Conservation (phyloP, 2,329 filamentous ascomycete species). For the Sporothrix dimorphospora region DNA sequence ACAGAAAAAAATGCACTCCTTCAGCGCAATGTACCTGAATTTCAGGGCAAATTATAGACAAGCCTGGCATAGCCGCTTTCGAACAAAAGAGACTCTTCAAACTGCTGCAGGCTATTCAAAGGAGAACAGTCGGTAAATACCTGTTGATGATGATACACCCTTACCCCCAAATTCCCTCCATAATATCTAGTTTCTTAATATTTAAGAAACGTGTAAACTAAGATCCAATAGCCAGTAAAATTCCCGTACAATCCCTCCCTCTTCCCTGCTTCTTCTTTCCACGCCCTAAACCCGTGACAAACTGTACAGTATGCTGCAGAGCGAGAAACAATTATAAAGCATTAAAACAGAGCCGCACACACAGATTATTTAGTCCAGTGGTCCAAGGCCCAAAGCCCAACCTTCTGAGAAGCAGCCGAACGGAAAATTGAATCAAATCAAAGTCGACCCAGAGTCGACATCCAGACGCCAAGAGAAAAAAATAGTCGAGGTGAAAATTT, state of each 20-base stretch:
- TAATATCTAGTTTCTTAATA: conserved; percentile 6
- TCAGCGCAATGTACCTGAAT: not conserved
- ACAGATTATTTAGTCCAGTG: not conserved
- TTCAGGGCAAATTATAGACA: not conserved
- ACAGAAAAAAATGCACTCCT: not conserved
- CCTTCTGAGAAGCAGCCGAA: not conserved
- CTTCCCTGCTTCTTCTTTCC: not conserved
- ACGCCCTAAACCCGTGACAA: not conserved
- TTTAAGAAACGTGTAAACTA: not conserved
- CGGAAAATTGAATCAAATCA: not conserved
- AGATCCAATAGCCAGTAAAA: not conserved
- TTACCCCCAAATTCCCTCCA: not conserved
- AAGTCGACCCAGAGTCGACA: not conserved
- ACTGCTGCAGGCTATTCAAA: too few relatives aligned
- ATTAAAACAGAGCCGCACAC: not conserved
- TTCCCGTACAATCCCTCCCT: not conserved
- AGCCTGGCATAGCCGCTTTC: too few relatives aligned
- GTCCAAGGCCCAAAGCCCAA: not conserved
- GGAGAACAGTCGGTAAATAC: not conserved
- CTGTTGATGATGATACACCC: not conserved
- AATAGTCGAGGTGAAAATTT: not conserved
- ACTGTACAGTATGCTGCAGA: conserved; percentile 10
- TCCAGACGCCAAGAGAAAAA: not conserved
- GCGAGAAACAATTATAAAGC: not conserved
- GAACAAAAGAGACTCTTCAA: too few relatives aligned